phyloP scores from a whole-genome alignment of 352 stramenopile genomes.

The Phytopythium oedochilum region DNA sequence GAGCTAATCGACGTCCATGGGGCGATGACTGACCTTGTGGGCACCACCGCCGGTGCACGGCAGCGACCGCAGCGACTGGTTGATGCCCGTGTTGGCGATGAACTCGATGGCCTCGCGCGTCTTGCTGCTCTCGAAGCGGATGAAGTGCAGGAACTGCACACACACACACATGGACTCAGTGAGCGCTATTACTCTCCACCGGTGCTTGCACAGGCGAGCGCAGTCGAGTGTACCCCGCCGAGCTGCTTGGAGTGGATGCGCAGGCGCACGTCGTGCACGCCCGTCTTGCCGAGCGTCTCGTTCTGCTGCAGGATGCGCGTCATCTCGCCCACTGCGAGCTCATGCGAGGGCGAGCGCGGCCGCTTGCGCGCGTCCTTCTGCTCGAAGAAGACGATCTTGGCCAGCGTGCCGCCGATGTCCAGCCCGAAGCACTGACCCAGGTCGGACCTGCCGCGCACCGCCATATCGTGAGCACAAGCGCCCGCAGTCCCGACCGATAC shows the following conservation, averaged over 20 bases:
- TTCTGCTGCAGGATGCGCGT: slow-evolving; percentile 82
- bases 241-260: slow-evolving; percentile 84
- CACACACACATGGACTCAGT: too few species aligned
- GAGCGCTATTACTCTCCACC: too few species aligned
- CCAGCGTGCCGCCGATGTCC: slow-evolving; percentile 89
- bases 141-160: slow-evolving; percentile 94
- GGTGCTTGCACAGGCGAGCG: too few species aligned
- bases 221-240: too few species aligned
- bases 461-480: neutral
- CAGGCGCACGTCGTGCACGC: slow-evolving; percentile 88
- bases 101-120: slow-evolving; percentile 75
- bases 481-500: too few species aligned
- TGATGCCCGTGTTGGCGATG: slow-evolving; percentile 67
- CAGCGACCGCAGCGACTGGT: slow-evolving; percentile 74
- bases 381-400: slow-evolving; percentile 96
- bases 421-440: slow-evolving; percentile 80
- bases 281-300: slow-evolving; percentile 70
- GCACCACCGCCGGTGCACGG: slow-evolving; percentile 80
- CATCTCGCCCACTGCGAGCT: slow-evolving; percentile 79
- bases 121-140: slow-evolving; percentile 77
- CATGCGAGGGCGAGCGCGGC: slow-evolving; percentile 64
- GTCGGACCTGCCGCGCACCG: slow-evolving; percentile 50
- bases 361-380: slow-evolving; percentile 56
- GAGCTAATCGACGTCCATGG: neutral
- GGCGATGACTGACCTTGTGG: slow-evolving; percentile 52